phyloP scores from a whole-genome alignment of 1,139 yeast genomes.

The Yamadazyma pseudoaaseri region DNA sequence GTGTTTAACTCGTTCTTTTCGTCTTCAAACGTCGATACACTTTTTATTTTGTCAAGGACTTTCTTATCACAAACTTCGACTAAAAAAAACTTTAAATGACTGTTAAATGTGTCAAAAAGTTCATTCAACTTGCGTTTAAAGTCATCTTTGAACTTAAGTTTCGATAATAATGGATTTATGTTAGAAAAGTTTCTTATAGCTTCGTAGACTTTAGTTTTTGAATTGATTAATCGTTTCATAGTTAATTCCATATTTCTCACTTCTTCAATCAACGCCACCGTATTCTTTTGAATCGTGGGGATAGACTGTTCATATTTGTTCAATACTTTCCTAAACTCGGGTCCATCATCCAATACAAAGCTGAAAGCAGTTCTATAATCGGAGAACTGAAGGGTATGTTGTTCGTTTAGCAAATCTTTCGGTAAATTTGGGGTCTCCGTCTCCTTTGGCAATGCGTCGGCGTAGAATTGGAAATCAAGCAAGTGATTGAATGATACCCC shows the following conservation, averaged over 20 bases:
- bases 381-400: constrained; percentile 6
- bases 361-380: constrained; percentile 31
- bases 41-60: constrained; percentile 24
- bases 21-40: constrained; percentile 12
- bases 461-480: constrained; percentile 32
- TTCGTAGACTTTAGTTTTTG: constrained; percentile 26
- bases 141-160: constrained; percentile 23
- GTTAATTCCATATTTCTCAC: constrained; percentile 27
- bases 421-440: not conserved
- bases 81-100: constrained; percentile 29
- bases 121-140: constrained; percentile 18
- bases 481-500: constrained; percentile 20
- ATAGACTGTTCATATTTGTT: constrained; percentile 53
- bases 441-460: constrained; percentile 15
- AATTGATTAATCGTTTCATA: constrained; percentile 18
- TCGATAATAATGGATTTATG: constrained; percentile 23
- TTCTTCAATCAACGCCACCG: constrained; percentile 34
- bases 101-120: constrained; percentile 35
- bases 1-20: constrained; percentile 19
- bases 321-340: constrained; percentile 63
- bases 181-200: constrained; percentile 20
- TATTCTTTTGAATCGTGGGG: constrained; percentile 44
- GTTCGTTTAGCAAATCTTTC: not conserved
- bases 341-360: constrained; percentile 64
- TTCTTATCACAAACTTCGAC: constrained; percentile 31